A percentile compares a stretch with the other conserved stretches of the same genome.
Evolutionary conservation across 331 rosid species (phyloP).

Genomic region (Quercus tomentella): DNA sequence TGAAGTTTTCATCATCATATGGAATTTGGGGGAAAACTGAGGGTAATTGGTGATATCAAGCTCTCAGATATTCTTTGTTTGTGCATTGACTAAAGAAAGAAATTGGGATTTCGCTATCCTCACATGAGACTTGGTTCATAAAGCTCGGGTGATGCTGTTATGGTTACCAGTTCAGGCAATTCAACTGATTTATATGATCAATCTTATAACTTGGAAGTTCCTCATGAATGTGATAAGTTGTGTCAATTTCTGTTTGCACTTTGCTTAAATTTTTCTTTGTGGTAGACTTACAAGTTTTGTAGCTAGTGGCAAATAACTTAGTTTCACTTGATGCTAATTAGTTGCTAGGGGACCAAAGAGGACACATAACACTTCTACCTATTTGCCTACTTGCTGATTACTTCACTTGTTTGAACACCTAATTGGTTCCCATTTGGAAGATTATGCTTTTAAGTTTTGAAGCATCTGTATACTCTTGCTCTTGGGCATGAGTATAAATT

Average conservation of each 20-base stretch:
- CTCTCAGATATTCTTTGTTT: background rate
- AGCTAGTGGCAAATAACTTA: background rate
- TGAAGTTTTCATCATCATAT: background rate
- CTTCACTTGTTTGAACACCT: slow-evolving; percentile 53
- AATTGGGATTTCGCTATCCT: background rate
- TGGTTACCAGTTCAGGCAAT: too few species aligned
- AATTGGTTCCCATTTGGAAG: slow-evolving; percentile 75
- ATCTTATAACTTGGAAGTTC: background rate
- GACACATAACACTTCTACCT: slow-evolving; percentile 57
- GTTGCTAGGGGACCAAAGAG: slow-evolving; percentile 83
- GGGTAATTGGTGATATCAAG: background rate
- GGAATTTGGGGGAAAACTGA: background rate
- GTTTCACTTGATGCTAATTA: background rate
- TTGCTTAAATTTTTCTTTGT: background rate
- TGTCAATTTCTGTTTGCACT: background rate
- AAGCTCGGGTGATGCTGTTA: too few species aligned
- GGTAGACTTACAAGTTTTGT: background rate
- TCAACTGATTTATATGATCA: background rate
- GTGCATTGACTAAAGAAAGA: background rate
- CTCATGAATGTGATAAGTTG: background rate
- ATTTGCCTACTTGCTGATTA: slow-evolving; percentile 50
- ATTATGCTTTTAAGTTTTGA: slow-evolving; percentile 56
- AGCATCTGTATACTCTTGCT: slow-evolving; percentile 40
- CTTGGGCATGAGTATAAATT: too few species aligned
- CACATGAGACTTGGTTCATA: too few species aligned